These are phyloP conservation scores for Phyllosticta citriasiana DNA, from an alignment of 2,329 filamentous ascomycete species.

Conservation along the genomic window DNA sequence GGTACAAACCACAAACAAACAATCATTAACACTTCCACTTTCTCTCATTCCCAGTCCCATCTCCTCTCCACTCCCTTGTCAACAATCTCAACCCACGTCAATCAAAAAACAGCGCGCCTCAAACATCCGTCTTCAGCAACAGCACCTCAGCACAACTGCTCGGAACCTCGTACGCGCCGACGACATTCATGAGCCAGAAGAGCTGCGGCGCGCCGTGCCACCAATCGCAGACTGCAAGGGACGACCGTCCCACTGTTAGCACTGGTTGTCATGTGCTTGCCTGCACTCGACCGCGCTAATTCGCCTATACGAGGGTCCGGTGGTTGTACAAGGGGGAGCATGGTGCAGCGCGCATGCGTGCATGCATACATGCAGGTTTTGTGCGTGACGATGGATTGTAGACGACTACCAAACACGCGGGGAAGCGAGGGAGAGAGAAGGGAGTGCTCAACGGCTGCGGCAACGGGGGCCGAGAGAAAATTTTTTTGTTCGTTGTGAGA, in stretches of 20 bases:
- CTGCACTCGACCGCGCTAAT: background rate
- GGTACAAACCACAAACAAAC: too few relatives aligned
- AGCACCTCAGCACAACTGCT: conserved; percentile 10
- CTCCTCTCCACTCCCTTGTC: background rate
- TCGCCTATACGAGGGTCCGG: background rate
- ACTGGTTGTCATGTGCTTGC: background rate
- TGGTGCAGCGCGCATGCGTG: too few relatives aligned
- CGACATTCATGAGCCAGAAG: conserved; percentile 6
- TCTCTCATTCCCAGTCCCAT: too few relatives aligned
- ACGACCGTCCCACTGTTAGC: background rate
- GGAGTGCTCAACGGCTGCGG: too few relatives aligned
- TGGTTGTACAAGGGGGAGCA: background rate
- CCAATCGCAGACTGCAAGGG: conserved; percentile 11
- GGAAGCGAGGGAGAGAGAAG: background rate
- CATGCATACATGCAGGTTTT: background rate
- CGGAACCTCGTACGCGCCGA: conserved; percentile 1
- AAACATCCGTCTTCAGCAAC: conserved; percentile 8
- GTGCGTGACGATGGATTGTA: background rate
- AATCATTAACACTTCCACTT: too few relatives aligned
- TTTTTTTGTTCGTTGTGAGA: background rate
- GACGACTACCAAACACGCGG: background rate
- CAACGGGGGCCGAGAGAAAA: background rate
- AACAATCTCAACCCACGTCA: background rate
- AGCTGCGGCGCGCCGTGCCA: conserved; percentile 11
- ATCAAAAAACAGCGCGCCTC: background rate